phyloP scores from a whole-genome alignment of 805 yeast species.

The Scheffersomyces amazonensis region DNA sequence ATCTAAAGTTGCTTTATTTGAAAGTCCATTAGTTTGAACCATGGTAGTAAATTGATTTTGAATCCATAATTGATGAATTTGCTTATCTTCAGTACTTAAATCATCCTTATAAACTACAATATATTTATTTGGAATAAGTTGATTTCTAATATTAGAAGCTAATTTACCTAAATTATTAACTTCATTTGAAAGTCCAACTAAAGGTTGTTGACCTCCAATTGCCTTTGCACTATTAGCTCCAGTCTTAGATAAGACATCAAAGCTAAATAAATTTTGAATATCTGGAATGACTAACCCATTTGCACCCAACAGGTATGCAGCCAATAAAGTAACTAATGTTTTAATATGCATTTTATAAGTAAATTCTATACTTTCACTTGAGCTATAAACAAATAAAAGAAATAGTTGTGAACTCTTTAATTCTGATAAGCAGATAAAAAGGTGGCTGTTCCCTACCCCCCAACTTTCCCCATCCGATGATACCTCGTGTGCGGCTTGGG shows the following conservation, averaged over 20 bases:
- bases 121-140: constrained; percentile 67
- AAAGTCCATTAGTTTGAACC: constrained; percentile 1
- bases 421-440: no score
- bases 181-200: not conserved
- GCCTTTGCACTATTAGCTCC: not conserved
- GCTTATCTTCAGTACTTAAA: constrained; percentile 47
- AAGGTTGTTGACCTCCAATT: constrained; percentile 1
- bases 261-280: constrained; percentile 15
- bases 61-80: constrained; percentile 65
- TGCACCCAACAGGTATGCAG: constrained; percentile 9
- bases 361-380: no score
- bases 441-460: no score
- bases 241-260: constrained; percentile 2
- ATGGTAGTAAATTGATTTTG: constrained; percentile 25
- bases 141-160: not conserved
- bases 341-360: not conserved
- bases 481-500: no score
- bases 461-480: no score
- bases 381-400: no score
- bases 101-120: constrained; percentile 77
- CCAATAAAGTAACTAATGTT: not conserved
- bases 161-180: no score
- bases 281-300: constrained; percentile 60
- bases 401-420: no score
- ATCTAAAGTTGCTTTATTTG: constrained; percentile 33